Evolutionary conservation across 2,329 filamentous ascomycete genomes (phyloP), one percentile per base, ranked within the genome.

Genomic region (Sclerotinia borealis): DNA sequence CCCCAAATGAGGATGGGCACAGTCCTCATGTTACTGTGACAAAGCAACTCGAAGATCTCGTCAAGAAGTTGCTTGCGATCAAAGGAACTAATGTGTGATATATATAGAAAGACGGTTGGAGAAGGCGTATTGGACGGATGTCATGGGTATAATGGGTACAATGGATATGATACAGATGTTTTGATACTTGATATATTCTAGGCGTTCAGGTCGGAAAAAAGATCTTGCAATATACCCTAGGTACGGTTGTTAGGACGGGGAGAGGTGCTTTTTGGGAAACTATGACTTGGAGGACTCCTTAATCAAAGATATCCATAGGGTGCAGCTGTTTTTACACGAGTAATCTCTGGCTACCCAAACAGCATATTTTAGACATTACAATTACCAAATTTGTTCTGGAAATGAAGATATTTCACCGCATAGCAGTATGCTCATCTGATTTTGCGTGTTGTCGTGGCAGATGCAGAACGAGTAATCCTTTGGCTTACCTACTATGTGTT

Each of bases 1-100:
- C 74, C 19, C 77, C 79, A 50, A 77, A 79, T 29, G 78, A 78
- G 41, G 77, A 78, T 43, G 81, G 83, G 63, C 76, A 72, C 27
- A 70, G 65, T 59, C 66, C 79, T 1, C 76, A 77, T 60, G 76
- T 79, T 63, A 81, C 78, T 27, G 83, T 86, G 22, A 72, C 70
- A 3, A 67, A 72, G 55, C 66, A 70, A 39, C 48, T 73, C 7
- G 70, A 72, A 31, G 67, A 52, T 47, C 54, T 72, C 25, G 70
- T 72, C 1, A 54, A 55, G 17, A 72, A 66, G 54, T 54, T 72
- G 19, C 49, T 51, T 22, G 39, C 45, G 25, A 56, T 61, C 31
- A 66, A 66, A 36, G 50, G 22, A n/a, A 19, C 29, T 6, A 34
- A 19, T 27, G 6, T 5, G 17, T 43, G 19, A 63, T n/a, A 25